Evolutionary conservation across 208 protist species (phyloP).

Genomic region (Trypanosomatidae sp.): DNA sequence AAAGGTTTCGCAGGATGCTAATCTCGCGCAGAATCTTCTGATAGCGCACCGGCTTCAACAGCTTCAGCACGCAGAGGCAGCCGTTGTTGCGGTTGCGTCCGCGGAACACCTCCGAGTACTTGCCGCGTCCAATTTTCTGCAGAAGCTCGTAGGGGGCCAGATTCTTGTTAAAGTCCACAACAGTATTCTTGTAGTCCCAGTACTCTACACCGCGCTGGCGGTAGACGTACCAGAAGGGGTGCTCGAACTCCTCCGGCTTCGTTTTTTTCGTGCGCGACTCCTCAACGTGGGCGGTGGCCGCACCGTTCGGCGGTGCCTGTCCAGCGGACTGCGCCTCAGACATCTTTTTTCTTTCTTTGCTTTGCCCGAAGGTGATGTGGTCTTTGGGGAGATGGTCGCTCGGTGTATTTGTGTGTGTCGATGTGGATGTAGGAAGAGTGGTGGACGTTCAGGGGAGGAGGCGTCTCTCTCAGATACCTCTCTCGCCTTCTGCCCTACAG

Average conservation of each 20-base stretch:
- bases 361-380: too few relatives aligned
- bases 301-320: too few relatives aligned
- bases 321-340: too few relatives aligned
- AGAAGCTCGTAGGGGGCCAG: constrained; percentile 96
- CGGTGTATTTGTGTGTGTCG: too few relatives aligned
- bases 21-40: constrained; percentile 99
- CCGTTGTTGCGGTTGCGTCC: constrained; percentile 91
- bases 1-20: constrained; percentile 98
- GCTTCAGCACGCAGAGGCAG: constrained; percentile 97
- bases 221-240: constrained; percentile 85
- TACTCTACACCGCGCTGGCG: constrained; percentile 83
- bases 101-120: constrained; percentile 99
- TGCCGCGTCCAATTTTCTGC: constrained; percentile 96
- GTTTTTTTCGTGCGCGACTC: constrained; percentile 19
- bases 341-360: too few relatives aligned
- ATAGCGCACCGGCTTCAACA: constrained; percentile 98
- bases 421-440: too few relatives aligned
- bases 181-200: constrained; percentile 94
- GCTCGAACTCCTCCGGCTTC: constrained; percentile 39
- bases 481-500: too few relatives aligned
- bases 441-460: too few relatives aligned
- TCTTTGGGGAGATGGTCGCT: too few relatives aligned
- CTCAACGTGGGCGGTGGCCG: constrained; percentile 2
- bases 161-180: constrained; percentile 83
- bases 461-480: too few relatives aligned